Conservation (phyloP, 257 asterid species). For the Plectranthus barbatus region DNA sequence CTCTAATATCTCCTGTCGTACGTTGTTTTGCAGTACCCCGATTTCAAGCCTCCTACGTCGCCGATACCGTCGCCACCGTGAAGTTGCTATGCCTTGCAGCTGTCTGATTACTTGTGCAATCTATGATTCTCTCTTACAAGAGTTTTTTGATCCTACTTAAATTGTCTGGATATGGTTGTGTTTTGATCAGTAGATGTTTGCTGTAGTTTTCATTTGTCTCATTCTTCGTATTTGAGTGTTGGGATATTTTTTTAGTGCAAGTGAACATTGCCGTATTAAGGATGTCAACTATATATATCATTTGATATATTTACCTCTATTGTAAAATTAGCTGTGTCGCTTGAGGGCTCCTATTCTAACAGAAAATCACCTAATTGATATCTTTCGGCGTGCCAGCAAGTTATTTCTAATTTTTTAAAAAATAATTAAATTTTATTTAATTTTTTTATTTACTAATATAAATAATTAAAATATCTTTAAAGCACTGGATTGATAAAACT, state of each 20-base stretch:
- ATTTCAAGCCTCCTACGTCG: constrained; percentile 86
- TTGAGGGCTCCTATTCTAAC: no score
- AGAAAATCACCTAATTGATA: no score
- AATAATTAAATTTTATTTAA: no score
- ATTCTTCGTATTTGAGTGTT: constrained; percentile 11
- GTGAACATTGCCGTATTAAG: background rate
- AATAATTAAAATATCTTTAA: no score
- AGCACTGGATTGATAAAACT: no score
- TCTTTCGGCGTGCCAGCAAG: no score
- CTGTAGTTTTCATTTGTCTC: constrained; percentile 3
- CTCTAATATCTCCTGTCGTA: background rate
- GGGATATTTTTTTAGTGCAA: background rate
- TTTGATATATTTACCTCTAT: no score
- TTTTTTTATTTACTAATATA: no score
- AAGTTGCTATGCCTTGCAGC: constrained; percentile 2
- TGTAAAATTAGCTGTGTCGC: no score
- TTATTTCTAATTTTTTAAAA: no score
- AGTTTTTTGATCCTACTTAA: no score
- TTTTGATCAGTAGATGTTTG: background rate
- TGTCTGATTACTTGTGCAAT: background rate
- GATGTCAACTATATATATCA: no score
- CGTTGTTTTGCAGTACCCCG: constrained; percentile 74
- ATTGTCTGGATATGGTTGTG: background rate
- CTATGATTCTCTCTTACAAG: constrained; percentile 14
- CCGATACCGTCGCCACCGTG: constrained; percentile 90